Evolutionary conservation across 23 red algal genomes (phyloP).

Genomic region (Gracilaria vermiculophylla): DNA sequence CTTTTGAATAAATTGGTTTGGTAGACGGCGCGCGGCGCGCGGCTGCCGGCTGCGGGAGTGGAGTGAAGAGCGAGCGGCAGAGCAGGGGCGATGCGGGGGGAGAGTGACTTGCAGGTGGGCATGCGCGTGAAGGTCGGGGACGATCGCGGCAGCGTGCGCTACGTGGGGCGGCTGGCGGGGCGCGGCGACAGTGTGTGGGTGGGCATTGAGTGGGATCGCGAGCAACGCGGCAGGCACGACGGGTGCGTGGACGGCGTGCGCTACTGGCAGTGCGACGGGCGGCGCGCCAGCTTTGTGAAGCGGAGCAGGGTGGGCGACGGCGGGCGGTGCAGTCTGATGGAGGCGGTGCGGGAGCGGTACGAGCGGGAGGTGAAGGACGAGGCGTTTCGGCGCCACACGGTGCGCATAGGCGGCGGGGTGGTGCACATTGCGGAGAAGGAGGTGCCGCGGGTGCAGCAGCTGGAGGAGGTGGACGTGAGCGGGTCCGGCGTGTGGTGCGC

Average conservation of each 20-base stretch:
- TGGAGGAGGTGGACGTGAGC: conserved; percentile 31
- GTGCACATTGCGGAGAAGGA: neutral
- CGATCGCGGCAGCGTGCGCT: conserved; percentile 30
- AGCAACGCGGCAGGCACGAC: conserved; percentile 57
- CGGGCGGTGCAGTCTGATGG: conserved; percentile 8
- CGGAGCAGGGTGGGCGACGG: conserved; percentile 16
- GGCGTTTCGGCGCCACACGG: neutral
- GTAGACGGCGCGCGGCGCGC: no score
- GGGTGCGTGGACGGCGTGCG: conserved; percentile 41
- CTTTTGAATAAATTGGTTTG: no score
- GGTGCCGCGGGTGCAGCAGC: neutral
- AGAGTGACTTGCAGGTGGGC: neutral
- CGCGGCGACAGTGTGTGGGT: conserved; percentile 44
- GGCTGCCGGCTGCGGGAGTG: neutral
- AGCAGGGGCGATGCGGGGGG: neutral
- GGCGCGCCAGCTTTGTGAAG: conserved; percentile 26
- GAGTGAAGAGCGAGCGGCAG: neutral
- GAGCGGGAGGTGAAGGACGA: neutral
- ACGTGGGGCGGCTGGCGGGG: conserved; percentile 11
- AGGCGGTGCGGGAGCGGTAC: conserved; percentile 34
- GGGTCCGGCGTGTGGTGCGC: conserved; percentile 5
- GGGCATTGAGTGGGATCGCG: conserved; percentile 70
- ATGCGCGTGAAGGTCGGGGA: conserved; percentile 10
- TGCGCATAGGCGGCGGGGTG: conserved; percentile 30
- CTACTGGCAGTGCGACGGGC: conserved; percentile 30